Evolutionary conservation across 1,284 basidiomycete species (phyloP), one percentile per base, ranked within the genome.

Genomic region (Sanguinoderma infundibulare): DNA sequence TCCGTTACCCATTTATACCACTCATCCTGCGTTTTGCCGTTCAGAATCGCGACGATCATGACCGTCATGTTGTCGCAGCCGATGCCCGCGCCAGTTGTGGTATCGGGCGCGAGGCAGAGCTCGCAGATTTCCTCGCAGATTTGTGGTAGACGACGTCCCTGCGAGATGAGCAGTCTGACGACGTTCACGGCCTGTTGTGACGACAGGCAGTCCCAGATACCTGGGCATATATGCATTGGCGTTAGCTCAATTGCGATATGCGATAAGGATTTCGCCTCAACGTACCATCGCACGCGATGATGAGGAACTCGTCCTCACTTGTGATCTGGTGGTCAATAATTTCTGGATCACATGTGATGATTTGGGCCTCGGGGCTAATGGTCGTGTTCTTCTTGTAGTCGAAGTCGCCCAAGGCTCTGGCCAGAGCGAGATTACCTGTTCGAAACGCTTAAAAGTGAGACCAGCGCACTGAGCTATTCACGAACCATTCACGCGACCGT

Each of bases 61-160:
- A 98, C 83, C 0, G 98, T 99, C 98, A 99, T 99, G 81, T 99
- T 99, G 80, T 99, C 98, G 74, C 96, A 98, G 24, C 98, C 98
- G 64, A 98, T 94, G 17, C 98, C 97, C 46, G 86, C 86, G 47
- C 94, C 95, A 42, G 93, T 92, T 50, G 93, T 92, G 2, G 94
- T 93, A 74, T 98, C 95, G 1, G 96, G 96, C 12, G 98, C 96
- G 50, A 98, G 84, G 74, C 98, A 99, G 67, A 92, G 90, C 66
- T 96, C 92, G 78, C 98, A 98, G 70, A 98, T 87, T 69, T 90
- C 86, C 75, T 98, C 95, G 71, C 91, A 89, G 65, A 98, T 94
- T 73, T 95, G 89, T 28, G 79, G 72, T 14, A 99, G 84, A 56
- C 89, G 83, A 70, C 91, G 92, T 57, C 92, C 91, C 69, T 96